Percentiles rank a stretch among this genome's conserved stretches.
These are phyloP conservation scores for Penicillium sp. DNA, from an alignment of 2,329 filamentous ascomycete species.

Conservation along the genomic window DNA sequence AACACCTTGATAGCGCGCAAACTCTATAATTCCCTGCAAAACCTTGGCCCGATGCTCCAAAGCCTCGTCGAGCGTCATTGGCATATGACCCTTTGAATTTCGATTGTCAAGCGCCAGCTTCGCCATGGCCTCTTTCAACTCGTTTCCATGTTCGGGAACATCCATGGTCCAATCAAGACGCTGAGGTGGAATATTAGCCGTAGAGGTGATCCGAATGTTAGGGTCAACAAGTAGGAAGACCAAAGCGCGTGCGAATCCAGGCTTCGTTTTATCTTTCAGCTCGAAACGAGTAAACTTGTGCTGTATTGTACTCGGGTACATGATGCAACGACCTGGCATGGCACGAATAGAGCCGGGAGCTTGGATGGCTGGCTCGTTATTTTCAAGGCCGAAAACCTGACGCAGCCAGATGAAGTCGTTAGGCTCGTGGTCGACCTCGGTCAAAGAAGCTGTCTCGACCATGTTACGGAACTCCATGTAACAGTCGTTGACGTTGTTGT, in stretches of 20 bases:
- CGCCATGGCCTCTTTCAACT: slow-evolving; percentile 13
- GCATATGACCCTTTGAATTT: slow-evolving; percentile 25
- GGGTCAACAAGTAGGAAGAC: slow-evolving; percentile 64
- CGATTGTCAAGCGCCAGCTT: slow-evolving; percentile 24
- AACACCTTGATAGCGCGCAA: slow-evolving; percentile 32
- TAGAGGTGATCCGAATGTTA: slow-evolving; percentile 54
- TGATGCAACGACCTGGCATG: slow-evolving; percentile 22
- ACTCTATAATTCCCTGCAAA: slow-evolving; percentile 23
- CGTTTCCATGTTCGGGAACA: slow-evolving; percentile 30
- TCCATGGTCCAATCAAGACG: slow-evolving; percentile 46
- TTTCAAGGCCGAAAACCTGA: slow-evolving; percentile 30
- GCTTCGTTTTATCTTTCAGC: slow-evolving; percentile 52
- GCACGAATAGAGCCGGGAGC: slow-evolving; percentile 22
- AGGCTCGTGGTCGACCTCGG: slow-evolving; percentile 31
- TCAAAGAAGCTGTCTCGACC: slow-evolving; percentile 32
- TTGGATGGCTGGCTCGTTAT: slow-evolving; percentile 29
- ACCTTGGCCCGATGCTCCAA: slow-evolving; percentile 33
- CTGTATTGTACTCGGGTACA: slow-evolving; percentile 47
- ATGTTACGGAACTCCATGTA: slow-evolving; percentile 54
- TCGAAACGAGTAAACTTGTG: slow-evolving; percentile 54
- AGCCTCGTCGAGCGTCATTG: slow-evolving; percentile 42
- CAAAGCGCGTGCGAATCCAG: slow-evolving; percentile 57
- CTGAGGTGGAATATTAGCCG: slow-evolving; percentile 56
- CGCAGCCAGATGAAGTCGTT: slow-evolving; percentile 33
- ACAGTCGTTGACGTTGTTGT: slow-evolving; percentile 59